These are phyloP conservation scores for Dioszegia crocea DNA, from an alignment of 768 basidiomycete genomes.

Conservation along the genomic window DNA sequence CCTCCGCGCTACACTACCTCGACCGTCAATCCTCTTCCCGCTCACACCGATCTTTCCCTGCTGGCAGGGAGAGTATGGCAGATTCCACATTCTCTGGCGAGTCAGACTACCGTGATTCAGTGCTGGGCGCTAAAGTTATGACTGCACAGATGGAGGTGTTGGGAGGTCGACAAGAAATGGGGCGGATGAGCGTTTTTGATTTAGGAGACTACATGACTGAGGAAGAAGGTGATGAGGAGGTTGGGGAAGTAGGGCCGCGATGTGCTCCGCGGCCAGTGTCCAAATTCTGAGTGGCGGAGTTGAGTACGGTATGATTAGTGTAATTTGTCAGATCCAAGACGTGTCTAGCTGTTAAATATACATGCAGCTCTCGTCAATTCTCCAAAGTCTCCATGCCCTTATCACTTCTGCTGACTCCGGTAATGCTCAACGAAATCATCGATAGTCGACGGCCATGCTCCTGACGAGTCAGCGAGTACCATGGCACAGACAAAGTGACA, in stretches of 20 bases:
- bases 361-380: not conserved
- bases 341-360: not conserved
- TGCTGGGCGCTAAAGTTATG: not conserved
- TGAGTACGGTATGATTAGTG: no score
- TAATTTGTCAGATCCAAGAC: no score
- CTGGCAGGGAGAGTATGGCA: not conserved
- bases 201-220: not conserved
- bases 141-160: slow-evolving; percentile 1
- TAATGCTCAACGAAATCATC: slow-evolving; percentile 49
- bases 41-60: not conserved
- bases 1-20: not conserved
- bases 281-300: no score
- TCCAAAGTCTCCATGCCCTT: not conserved
- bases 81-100: not conserved
- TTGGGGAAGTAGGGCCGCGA: not conserved
- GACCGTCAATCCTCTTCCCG: not conserved
- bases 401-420: not conserved
- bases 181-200: slow-evolving; percentile 3
- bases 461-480: slow-evolving; percentile 37
- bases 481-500: slow-evolving; percentile 35
- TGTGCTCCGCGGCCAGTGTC: no score
- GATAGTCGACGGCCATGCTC: slow-evolving; percentile 49
- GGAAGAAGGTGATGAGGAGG: not conserved
- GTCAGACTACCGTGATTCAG: not conserved
- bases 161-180: not conserved